Conservation (phyloP, 129 eudicot genomes). For the Flaveria ramosissima region DNA sequence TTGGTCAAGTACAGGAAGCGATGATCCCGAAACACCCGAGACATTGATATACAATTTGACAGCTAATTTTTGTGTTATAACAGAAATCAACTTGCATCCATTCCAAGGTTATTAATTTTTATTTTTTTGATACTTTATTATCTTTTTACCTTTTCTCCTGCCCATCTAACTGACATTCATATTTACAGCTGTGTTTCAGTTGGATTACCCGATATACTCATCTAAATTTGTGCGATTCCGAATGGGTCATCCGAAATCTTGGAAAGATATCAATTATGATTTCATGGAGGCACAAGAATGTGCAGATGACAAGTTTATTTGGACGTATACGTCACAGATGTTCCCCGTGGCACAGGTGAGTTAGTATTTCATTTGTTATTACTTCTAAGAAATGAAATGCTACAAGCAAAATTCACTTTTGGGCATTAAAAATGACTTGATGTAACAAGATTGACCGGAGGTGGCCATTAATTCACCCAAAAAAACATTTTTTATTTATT, state of each 20-base stretch:
- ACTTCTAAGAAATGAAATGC: constrained; percentile 11
- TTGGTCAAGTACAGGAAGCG: constrained; percentile 95
- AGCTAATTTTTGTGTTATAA: constrained; percentile 53
- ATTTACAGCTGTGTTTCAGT: constrained; percentile 62
- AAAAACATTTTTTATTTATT: neutral
- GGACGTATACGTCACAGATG: constrained; percentile 70
- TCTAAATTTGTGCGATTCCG: constrained; percentile 67
- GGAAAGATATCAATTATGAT: constrained; percentile 34
- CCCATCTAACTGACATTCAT: constrained; percentile 5
- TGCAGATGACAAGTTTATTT: constrained; percentile 60
- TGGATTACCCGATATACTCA: constrained; percentile 65
- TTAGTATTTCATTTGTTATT: neutral
- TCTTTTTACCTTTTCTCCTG: constrained; percentile 2
- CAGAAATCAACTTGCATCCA: constrained; percentile 65
- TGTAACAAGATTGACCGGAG: neutral
- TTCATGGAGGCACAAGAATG: constrained; percentile 35
- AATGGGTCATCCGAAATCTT: constrained; percentile 60
- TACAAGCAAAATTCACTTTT: neutral
- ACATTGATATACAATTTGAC: constrained; percentile 56
- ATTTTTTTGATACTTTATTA: neutral
- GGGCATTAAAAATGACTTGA: neutral
- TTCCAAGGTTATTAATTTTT: constrained; percentile 52
- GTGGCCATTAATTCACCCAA: neutral
- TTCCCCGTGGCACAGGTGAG: constrained; percentile 77
- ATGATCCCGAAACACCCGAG: constrained; percentile 71